phyloP scores from a whole-genome alignment of 768 basidiomycete species.

The Postia placenta region DNA sequence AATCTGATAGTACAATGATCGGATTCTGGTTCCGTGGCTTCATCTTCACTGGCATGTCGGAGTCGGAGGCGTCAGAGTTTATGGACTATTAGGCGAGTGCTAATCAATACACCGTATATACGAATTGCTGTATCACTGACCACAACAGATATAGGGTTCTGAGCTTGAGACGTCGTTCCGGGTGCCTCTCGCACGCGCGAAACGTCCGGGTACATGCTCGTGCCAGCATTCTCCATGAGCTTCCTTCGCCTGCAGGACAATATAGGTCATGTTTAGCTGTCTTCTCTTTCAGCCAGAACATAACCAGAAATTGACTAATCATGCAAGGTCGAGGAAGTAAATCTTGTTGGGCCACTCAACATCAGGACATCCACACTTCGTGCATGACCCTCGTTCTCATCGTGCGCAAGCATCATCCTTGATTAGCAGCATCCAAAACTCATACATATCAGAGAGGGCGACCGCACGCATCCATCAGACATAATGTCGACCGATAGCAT shows the following conservation, averaged over 20 bases:
- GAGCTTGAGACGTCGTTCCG: background rate
- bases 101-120: too few relatives aligned
- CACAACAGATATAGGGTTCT: background rate
- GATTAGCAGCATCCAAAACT: background rate
- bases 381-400: too few relatives aligned
- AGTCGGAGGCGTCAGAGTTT: background rate
- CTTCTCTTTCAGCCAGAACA: too few relatives aligned
- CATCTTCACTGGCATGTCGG: background rate
- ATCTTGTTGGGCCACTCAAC: too few relatives aligned
- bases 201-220: background rate
- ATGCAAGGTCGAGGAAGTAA: too few relatives aligned
- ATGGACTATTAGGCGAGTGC: background rate
- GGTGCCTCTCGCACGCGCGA: background rate
- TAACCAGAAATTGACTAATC: too few relatives aligned
- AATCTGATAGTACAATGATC: slow-evolving; percentile 18
- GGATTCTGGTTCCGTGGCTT: background rate
- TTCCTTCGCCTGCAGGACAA: background rate
- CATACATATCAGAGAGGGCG: too few relatives aligned
- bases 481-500: too few relatives aligned
- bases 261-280: background rate
- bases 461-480: too few relatives aligned
- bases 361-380: too few relatives aligned
- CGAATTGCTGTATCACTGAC: background rate
- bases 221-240: background rate
- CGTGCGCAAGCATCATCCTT: too few relatives aligned